phyloP scores from a whole-genome alignment of 2,329 filamentous ascomycete genomes.

The Ophiostoma ips region DNA sequence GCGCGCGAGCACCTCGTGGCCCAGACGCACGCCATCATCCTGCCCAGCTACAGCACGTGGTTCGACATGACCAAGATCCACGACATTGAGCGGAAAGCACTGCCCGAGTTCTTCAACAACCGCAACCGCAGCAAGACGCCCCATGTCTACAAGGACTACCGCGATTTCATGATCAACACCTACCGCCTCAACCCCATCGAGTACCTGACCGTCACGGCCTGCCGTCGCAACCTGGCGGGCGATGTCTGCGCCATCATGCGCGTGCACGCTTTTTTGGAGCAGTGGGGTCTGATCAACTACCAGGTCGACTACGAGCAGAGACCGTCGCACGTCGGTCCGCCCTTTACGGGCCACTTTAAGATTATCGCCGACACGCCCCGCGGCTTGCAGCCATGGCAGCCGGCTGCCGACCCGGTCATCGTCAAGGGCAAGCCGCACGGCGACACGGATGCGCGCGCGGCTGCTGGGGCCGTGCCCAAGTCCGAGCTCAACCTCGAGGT shows the following conservation, averaged over 20 bases:
- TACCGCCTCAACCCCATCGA: slow-evolving; percentile 92
- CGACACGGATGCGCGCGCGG: slow-evolving; percentile 63
- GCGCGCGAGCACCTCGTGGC: slow-evolving; percentile 85
- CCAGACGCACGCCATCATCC: slow-evolving; percentile 88
- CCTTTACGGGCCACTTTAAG: slow-evolving; percentile 95
- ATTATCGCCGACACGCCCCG: slow-evolving; percentile 91
- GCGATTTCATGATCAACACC: slow-evolving; percentile 99
- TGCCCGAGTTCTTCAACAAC: slow-evolving; percentile 97
- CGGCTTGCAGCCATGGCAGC: slow-evolving; percentile 89
- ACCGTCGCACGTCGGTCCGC: slow-evolving; percentile 87
- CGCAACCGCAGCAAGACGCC: slow-evolving; percentile 97
- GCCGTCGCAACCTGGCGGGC: slow-evolving; percentile 83
- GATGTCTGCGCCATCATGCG: slow-evolving; percentile 99
- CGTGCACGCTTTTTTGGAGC: slow-evolving; percentile 92
- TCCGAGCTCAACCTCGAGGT: slow-evolving; percentile 82
- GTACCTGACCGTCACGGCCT: slow-evolving; percentile 94
- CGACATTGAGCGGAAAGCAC: slow-evolving; percentile 79
- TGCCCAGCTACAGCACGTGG: slow-evolving; percentile 96
- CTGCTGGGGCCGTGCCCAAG: slow-evolving; percentile 52
- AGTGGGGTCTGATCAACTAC: slow-evolving; percentile 98
- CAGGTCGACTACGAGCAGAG: slow-evolving; percentile 95
- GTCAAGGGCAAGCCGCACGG: slow-evolving; percentile 44
- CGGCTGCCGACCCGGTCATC: slow-evolving; percentile 60
- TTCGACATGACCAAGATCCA: slow-evolving; percentile 96
- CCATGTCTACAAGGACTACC: slow-evolving; percentile 95